Evolutionary conservation across 139 green algal genomes (phyloP).

Genomic region (Zygnema circumcarinatum): DNA sequence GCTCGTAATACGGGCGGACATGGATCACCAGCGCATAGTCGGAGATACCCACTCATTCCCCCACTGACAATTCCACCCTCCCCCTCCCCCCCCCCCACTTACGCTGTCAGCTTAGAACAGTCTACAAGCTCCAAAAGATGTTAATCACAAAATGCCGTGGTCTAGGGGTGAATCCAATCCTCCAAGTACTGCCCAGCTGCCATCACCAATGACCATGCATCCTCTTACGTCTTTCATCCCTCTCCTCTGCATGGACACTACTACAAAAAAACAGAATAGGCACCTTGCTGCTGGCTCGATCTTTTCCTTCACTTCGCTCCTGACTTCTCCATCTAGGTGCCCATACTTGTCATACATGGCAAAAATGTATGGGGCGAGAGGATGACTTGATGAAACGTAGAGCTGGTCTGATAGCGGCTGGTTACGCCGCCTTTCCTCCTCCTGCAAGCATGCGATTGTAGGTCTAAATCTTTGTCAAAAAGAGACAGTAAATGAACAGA

Average conservation of each 20-base stretch:
- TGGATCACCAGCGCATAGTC: slow-evolving; percentile 72
- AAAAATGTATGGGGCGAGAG: slow-evolving; percentile 76
- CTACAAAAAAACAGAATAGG: too few species aligned
- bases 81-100: background rate
- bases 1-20: slow-evolving; percentile 77
- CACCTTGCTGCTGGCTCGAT: slow-evolving; percentile 43
- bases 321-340: slow-evolving; percentile 39
- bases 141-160: too few species aligned
- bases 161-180: too few species aligned
- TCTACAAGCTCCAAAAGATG: too few species aligned
- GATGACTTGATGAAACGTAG: slow-evolving; percentile 77
- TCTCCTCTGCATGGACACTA: too few species aligned
- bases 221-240: too few species aligned
- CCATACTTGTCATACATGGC: slow-evolving; percentile 69
- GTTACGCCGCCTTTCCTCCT: slow-evolving; percentile 63
- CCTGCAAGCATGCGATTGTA: slow-evolving; percentile 31
- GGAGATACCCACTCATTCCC: slow-evolving; percentile 78
- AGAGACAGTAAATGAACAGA: slow-evolving; percentile 12
- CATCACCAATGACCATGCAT: too few species aligned
- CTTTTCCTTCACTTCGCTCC: slow-evolving; percentile 2
- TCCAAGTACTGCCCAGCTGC: too few species aligned
- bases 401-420: slow-evolving; percentile 69
- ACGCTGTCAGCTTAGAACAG: too few species aligned
- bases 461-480: background rate
- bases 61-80: slow-evolving; percentile 49